Base-by-base conservation (phyloP, 129 eudicot species). In the Pseudognaphalium luteoalbum region DNA sequence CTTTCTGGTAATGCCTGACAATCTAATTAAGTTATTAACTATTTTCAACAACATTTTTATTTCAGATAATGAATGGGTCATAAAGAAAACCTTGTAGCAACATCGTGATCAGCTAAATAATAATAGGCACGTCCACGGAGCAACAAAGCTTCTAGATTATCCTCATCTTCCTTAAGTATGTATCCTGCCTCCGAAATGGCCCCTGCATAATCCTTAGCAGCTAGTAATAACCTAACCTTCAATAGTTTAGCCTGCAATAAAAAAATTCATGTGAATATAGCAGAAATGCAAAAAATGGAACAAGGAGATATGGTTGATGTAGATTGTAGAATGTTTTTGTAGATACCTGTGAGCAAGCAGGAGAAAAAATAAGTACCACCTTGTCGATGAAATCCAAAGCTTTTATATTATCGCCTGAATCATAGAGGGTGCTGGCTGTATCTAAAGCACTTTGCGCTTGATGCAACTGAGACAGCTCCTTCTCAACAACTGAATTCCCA, bases 81-180 rank as follows among this genome's bases (percentile, higher is more conserved):
- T 35, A 21, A 82, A 82, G 78, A 74, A 65, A 57, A 93, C 98
- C 97, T 93, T 61, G 82, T 81, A 64, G 98, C 97, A 61, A 94
- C 95, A 78, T 94, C 98, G 76, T 94, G 98, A 86, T 94, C 98
- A 66, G 98, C 98, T 56, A 94, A 83, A 68, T 91, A 94, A 73
- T 94, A 94, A 59, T 94, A 94, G 74, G 98, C 98, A 28, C 96
- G 97, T 28, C 98, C 98, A 74, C 98, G 96, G 34, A 91, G 82
- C 32, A 91, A 82, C 77, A 94, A 80, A 14, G 98, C 98, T 59
- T 91, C 96, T 19, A 94, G 79, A 76, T 91, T 80, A 80, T 86
- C 82, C 80, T 94, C 97, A 57, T 91, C 90, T 68, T 91, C 97
- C 87, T 91, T 94, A 11, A 94, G 97, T 58, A 94, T 83, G 74